phyloP scores from a whole-genome alignment of 78 protist genomes.

The Polysphondylium violaceum region DNA sequence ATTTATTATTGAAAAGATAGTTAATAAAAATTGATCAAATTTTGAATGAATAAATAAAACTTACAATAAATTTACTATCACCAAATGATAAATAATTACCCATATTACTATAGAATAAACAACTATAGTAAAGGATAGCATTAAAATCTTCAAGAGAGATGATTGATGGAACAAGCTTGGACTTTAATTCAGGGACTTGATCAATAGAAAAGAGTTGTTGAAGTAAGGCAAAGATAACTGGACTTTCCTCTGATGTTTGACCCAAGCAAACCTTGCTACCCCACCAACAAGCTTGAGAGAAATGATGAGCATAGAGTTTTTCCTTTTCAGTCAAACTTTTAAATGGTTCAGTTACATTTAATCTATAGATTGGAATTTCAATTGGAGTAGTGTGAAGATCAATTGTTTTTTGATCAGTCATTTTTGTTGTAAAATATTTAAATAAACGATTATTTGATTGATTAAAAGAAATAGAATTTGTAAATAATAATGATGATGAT shows the following conservation, averaged over 20 bases:
- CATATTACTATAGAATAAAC: constrained; percentile 84
- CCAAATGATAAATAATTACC: constrained; percentile 91
- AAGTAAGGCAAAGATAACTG: constrained; percentile 68
- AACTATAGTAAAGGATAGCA: constrained; percentile 25
- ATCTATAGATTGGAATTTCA: constrained; percentile 55
- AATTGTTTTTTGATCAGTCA: background rate
- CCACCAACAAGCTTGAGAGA: constrained; percentile 36
- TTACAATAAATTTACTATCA: constrained; percentile 84
- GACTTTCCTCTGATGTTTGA: constrained; percentile 82
- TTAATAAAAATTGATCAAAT: background rate
- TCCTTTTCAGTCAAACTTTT: constrained; percentile 70
- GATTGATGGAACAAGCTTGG: constrained; percentile 11
- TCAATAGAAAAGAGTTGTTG: constrained; percentile 39
- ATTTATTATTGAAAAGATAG: background rate
- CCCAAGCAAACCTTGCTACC: constrained; percentile 58
- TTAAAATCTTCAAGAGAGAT: constrained; percentile 16
- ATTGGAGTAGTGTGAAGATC: constrained; percentile 2
- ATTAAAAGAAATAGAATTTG: no score
- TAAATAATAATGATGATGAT: no score
- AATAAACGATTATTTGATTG: no score
- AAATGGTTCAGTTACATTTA: constrained; percentile 74
- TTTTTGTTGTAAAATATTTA: no score
- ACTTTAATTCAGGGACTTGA: background rate
- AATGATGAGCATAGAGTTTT: constrained; percentile 79
- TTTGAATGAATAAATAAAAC: background rate